These are phyloP conservation scores for Cladophialophora exuberans DNA, from an alignment of 2,329 filamentous ascomycete species.

Conservation along the genomic window DNA sequence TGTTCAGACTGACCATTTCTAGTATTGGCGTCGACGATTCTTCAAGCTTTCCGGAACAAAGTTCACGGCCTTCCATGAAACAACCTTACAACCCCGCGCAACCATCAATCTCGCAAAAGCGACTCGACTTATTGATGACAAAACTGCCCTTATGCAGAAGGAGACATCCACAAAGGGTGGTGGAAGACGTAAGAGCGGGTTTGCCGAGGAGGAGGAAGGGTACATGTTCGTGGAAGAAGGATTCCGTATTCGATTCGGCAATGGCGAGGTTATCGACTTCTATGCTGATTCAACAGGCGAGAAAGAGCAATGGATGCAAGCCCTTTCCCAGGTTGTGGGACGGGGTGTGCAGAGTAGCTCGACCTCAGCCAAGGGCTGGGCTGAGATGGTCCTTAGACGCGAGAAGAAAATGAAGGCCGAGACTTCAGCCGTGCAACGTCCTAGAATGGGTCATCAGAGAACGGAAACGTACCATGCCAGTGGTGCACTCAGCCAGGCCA, in stretches of 20 bases:
- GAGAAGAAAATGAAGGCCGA: slow-evolving; percentile 39
- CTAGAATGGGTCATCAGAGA: slow-evolving; percentile 28
- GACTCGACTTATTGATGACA: slow-evolving; percentile 90
- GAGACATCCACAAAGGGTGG: slow-evolving; percentile 77
- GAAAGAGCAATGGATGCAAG: slow-evolving; percentile 94
- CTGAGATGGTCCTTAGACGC: slow-evolving; percentile 61
- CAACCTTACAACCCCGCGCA: slow-evolving; percentile 89
- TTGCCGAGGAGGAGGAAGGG: slow-evolving; percentile 96
- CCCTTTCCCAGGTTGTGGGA: slow-evolving; percentile 72
- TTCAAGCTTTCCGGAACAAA: slow-evolving; percentile 92
- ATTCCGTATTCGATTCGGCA: slow-evolving; percentile 97
- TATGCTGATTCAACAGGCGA: slow-evolving; percentile 87
- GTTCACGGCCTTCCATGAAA: slow-evolving; percentile 93
- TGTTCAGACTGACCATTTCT: slow-evolving; percentile 18
- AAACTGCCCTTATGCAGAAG: slow-evolving; percentile 78
- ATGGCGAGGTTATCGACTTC: slow-evolving; percentile 97
- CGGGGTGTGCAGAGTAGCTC: slow-evolving; percentile 44
- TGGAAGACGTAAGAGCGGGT: slow-evolving; percentile 86
- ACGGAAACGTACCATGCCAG: slow-evolving; percentile 34
- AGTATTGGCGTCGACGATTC: slow-evolving; percentile 98
- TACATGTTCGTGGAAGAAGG: slow-evolving; percentile 99
- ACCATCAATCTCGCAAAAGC: slow-evolving; percentile 97
- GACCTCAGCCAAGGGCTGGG: slow-evolving; percentile 60
- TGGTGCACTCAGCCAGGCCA: slow-evolving; percentile 27
- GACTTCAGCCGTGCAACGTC: slow-evolving; percentile 14